Percentiles rank a stretch among this genome's conserved stretches.
These are phyloP conservation scores for Backusella sp. DNA, from an alignment of 192 early-diverging fungal genomes.

Conservation along the genomic window DNA sequence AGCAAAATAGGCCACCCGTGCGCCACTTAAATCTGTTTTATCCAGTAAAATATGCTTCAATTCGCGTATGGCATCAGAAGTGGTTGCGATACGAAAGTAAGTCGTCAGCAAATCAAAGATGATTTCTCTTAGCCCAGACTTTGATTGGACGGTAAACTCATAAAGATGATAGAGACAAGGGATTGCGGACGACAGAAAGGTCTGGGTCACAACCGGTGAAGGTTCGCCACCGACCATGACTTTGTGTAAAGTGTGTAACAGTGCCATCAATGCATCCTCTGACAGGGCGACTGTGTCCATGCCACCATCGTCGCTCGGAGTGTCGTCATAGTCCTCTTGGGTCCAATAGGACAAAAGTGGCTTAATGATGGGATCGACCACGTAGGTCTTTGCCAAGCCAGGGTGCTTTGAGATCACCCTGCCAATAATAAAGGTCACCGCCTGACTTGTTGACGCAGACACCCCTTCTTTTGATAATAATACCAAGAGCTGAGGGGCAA, in stretches of 20 bases:
- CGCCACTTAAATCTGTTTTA: constrained; percentile 34
- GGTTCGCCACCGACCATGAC: constrained; percentile 63
- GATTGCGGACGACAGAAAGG: constrained; percentile 50
- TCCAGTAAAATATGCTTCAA: constrained; percentile 51
- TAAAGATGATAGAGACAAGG: constrained; percentile 58
- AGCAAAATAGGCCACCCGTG: constrained; percentile 54
- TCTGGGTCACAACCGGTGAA: constrained; percentile 51
- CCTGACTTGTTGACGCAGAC: constrained; percentile 34
- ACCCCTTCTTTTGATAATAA: constrained; percentile 14
- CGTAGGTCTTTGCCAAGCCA: constrained; percentile 41
- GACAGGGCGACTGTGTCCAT: constrained; percentile 43
- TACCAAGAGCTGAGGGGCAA: constrained; percentile 48
- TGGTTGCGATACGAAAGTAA: constrained; percentile 47
- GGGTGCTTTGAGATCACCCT: constrained; percentile 52
- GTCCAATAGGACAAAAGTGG: constrained; percentile 44
- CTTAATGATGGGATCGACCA: constrained; percentile 44
- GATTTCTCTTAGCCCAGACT: constrained; percentile 42
- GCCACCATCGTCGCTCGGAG: background rate
- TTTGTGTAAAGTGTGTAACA: constrained; percentile 49
- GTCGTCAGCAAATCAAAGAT: constrained; percentile 46
- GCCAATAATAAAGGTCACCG: constrained; percentile 49
- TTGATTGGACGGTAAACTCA: constrained; percentile 42
- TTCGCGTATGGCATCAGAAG: constrained; percentile 31
- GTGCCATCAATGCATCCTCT: constrained; percentile 40
- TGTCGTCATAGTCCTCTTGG: constrained; percentile 9